Evolutionary conservation across 768 basidiomycete genomes (phyloP), one percentile per base, ranked within the genome.

Genomic region (Naematelia aurantialba): DNA sequence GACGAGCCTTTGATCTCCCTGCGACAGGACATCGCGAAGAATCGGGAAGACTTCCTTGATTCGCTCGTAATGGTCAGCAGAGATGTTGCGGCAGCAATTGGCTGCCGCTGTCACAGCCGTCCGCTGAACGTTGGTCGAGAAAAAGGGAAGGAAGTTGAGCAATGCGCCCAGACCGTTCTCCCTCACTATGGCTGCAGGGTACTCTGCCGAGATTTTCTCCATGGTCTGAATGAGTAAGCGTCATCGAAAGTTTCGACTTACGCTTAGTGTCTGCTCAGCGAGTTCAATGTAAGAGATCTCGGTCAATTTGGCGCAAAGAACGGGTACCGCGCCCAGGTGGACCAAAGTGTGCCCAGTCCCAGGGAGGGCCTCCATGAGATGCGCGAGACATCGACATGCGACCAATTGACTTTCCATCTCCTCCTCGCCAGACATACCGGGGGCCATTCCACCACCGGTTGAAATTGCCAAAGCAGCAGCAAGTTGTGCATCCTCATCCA

Each of bases 221-320:
- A 75, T 60, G 0, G 94, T 99, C 94, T 97, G 73, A 26, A 47
- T 21, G 19, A 21, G 22, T 17, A 14, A 27, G 53, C 39, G 49
- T 44, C 24, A 26, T 21, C 31, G 25, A 27, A 31, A 34, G n/a
- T 11, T 5, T 11, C 21, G 42, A 84, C 92, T 81, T 81, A 97
- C 94, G 73, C 90, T 93, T 65, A 99, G 80, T 8, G 94, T 97
- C 79, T 99, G 96, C 75, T 98, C 96, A 12, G 96, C 96, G 47
- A 99, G 82, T 78, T 99, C 96, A 66, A 99, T 98, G 74, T 93
- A 96, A 22, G 90, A 89, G 58, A 99, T 99, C 79, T 96, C 91
- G 75, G 91, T 85, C 61, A 99, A 80, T 77, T 99, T 98, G 83
- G 89, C 89, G 83, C 94, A 98, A 48, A 99, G 83, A 29, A 94